Percentiles rank a stretch among this genome's conserved stretches.
Conservation (phyloP, 2,329 filamentous ascomycete genomes). For the Sporothrix brunneoviolacea region DNA sequence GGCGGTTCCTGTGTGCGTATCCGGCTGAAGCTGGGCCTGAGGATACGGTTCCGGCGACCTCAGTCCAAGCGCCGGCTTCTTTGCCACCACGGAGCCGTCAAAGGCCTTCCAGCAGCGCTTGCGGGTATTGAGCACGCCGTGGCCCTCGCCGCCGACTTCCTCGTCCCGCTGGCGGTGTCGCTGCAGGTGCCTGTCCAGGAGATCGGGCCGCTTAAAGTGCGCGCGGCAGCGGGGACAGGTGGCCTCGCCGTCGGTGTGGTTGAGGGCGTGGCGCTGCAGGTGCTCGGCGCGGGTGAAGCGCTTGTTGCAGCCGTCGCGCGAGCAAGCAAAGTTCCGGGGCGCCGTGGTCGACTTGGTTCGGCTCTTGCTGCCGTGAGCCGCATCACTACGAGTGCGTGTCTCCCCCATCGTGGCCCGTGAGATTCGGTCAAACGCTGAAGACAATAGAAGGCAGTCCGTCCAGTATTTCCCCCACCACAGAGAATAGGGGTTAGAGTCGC, state of each 20-base stretch:
- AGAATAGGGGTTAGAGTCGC: too few species aligned
- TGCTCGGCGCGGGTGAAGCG: constrained; percentile 76
- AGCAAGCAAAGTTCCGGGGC: constrained; percentile 14
- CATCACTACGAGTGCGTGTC: too few species aligned
- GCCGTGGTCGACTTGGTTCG: not conserved
- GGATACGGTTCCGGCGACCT: too few species aligned
- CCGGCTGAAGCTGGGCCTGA: too few species aligned
- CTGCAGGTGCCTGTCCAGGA: constrained; percentile 16
- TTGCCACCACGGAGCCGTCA: constrained; percentile 15
- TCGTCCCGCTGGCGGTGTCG: constrained; percentile 14
- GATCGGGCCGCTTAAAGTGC: constrained; percentile 18
- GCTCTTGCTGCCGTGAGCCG: too few species aligned
- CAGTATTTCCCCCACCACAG: too few species aligned
- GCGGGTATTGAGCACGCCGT: constrained; percentile 16
- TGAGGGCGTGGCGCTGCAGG: constrained; percentile 72
- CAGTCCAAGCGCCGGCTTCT: constrained; percentile 1
- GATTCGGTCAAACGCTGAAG: too few species aligned
- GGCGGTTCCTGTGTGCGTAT: too few species aligned
- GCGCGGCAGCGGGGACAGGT: constrained; percentile 17
- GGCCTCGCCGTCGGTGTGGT: constrained; percentile 35
- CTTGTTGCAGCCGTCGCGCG: constrained; percentile 61
- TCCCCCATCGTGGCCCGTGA: too few species aligned
- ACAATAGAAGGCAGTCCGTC: too few species aligned
- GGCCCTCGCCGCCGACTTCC: constrained; percentile 17
- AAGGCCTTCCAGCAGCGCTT: constrained; percentile 16